A percentile compares a stretch with the other conserved stretches of the same genome.
Conservation (phyloP, 2,329 filamentous ascomycete genomes). For the Pestalotiopsis sp. region DNA sequence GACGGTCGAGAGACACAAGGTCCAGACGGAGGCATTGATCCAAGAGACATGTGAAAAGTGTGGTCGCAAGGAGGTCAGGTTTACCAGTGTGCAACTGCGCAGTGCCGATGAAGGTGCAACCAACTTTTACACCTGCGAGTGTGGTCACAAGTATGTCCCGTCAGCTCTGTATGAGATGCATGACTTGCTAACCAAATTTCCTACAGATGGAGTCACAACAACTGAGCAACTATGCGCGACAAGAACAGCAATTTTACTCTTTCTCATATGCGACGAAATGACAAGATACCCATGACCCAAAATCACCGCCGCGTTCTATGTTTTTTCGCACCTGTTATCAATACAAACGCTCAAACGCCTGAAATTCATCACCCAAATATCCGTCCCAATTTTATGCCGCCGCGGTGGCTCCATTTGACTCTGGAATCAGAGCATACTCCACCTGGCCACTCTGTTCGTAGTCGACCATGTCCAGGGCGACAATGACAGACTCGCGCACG, state of each 20-base stretch:
- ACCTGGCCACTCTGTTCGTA: conserved; percentile 87
- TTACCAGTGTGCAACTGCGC: conserved; percentile 81
- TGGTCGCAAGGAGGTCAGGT: conserved; percentile 80
- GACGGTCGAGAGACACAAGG: conserved; percentile 75
- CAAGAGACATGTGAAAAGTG: conserved; percentile 74
- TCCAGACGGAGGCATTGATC: conserved; percentile 68
- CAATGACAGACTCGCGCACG: conserved; percentile 90
- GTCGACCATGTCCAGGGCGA: conserved; percentile 97
- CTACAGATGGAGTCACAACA: conserved; percentile 40
- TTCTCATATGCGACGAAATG: neutral
- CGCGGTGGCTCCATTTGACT: conserved; percentile 48
- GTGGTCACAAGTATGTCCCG: conserved; percentile 73
- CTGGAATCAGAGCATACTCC: conserved; percentile 91
- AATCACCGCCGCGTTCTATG: conserved; percentile 6
- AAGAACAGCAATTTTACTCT: neutral
- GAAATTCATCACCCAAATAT: neutral
- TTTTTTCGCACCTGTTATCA: conserved; percentile 18
- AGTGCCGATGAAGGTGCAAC: conserved; percentile 95
- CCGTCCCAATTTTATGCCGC: conserved; percentile 26
- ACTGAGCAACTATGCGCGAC: conserved; percentile 35
- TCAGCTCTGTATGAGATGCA: neutral
- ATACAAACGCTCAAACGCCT: conserved; percentile 10
- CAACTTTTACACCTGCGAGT: conserved; percentile 87
- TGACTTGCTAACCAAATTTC: conserved; percentile 16
- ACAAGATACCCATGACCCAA: conserved; percentile 3